Base-by-base conservation (phyloP, 352 stramenopile species). In the Phytopythium cucurbitacearum region DNA sequence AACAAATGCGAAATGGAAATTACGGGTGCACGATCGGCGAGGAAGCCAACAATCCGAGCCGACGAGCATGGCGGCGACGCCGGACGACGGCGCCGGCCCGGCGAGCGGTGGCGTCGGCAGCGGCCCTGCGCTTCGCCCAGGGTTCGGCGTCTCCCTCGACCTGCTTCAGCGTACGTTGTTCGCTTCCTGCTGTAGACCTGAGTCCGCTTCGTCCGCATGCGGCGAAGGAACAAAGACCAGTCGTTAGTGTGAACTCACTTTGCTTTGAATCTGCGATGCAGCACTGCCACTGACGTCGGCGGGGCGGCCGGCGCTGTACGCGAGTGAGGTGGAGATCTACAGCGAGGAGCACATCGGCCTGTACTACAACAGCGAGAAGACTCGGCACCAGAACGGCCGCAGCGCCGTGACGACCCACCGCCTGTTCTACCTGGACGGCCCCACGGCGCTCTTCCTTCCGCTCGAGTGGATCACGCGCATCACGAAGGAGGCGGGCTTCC, bases 241-340 rank as follows among this genome's bases (percentile, higher is more conserved):
- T 42, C 2, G 21, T 28, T 28, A 28, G 21, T 28, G 39, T 37
- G 39, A 6, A 7, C 35, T 5, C 12, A 40, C 37, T 35, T 16
- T 52, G 34, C 12, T 40, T 50, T 4, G 46, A 12, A 40, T 2
- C 40, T 33, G 49, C 21, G 4, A 40, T 48, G 32, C 52, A 94
- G 85, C 73, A 33, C 67, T 94, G 51, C 67, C 76, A 15, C 62
- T 94, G 28, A 93, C 80, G 28, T 65, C 76, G 4, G 80, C 82
- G 1, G 85, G 85, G 0, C 78, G 85, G 3, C 85, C 85, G 3
- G 70, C 71, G 50, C 79, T 94, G 36, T 90, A 89, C 48, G 73
- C 68, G 9, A 87, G 72, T 28, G 85, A 94, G 40, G 85, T 93
- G n/a, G 85, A 94, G 60, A 89, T 94, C 57, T 94, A 94, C 67